A percentile compares a stretch with the other conserved stretches of the same genome.
These are phyloP conservation scores for Ramicandelaber brevisporus DNA, from an alignment of 192 early-diverging fungal genomes.

Conservation along the genomic window DNA sequence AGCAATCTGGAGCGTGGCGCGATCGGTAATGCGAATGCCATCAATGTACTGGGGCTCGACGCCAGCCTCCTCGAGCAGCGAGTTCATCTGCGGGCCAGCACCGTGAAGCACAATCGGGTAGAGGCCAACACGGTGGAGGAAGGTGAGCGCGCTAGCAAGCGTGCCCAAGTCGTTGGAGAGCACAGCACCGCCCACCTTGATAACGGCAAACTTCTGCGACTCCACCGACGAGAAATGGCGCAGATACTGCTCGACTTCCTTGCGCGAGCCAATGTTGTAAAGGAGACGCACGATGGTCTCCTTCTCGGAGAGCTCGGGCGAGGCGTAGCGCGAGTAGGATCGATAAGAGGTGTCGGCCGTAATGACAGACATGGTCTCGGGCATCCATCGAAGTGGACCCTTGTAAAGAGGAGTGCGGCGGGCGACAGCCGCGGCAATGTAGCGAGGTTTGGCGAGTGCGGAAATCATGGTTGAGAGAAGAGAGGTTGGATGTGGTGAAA, in stretches of 20 bases:
- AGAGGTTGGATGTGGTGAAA: too few species aligned
- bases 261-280: constrained; percentile 97
- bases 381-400: too few species aligned
- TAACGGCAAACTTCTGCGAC: constrained; percentile 98
- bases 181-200: constrained; percentile 95
- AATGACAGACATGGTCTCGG: too few species aligned
- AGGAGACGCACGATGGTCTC: constrained; percentile 70
- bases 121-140: constrained; percentile 88
- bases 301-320: constrained; percentile 22
- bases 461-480: too few species aligned
- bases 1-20: constrained; percentile 76
- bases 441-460: too few species aligned
- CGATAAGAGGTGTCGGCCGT: too few species aligned
- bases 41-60: constrained; percentile 92
- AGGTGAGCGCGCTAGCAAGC: constrained; percentile 81
- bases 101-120: constrained; percentile 98
- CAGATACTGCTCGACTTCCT: constrained; percentile 97
- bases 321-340: background rate
- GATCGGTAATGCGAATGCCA: constrained; percentile 93
- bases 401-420: too few species aligned
- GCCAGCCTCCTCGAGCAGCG: constrained; percentile 64
- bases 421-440: too few species aligned
- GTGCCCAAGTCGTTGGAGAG: constrained; percentile 87
- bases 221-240: constrained; percentile 91
- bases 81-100: constrained; percentile 90